Evolutionary conservation across 2,329 filamentous ascomycete genomes (phyloP), one percentile per base, ranked within the genome.

Genomic region (Annulohypoxylon truncatum): DNA sequence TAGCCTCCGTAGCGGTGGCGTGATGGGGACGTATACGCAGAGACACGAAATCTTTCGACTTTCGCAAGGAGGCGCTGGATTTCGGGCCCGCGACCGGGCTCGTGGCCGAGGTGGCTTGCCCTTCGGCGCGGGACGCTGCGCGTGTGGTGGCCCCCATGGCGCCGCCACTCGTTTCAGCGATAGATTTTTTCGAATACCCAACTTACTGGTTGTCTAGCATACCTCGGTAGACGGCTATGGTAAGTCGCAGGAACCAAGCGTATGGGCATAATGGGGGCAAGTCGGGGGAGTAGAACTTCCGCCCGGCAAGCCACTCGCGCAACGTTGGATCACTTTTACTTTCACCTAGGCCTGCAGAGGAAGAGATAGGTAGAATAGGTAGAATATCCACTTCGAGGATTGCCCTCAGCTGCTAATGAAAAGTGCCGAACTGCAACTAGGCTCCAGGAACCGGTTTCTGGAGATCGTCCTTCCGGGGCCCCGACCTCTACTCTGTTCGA

Each of bases 381-480:
- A 59, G 38, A 52, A 52, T 56, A 33, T 28, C 42, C 62, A 57
- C 54, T 44, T 31, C 44, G 48, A 59, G 35, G 18, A n/a, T 29
- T 29, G 24, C 38, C 35, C 31, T 58, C 42, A 64, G 47, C 59
- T 54, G 50, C 48, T 58, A 46, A 40, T 56, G 62, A 68, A 61
- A 71, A 71, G 67, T 69, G 67, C 69, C 69, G 69, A 71, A 60
- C 56, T 64, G 60, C 64, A 64, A 58, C 60, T 65, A 58, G 61
- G 61, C 58, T 66, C 64, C 60, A 68, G 62, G 59, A 65, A 68
- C 67, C 61, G 65, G 69, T 68, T 68, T 67, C 69, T 71, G 69
- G 69, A 71, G 69, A 71, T 64, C 54, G 67, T 65, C 63, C 60
- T 66, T 71, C 69, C 69, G 69, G 66, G 64, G 66, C 61, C 61